Evolutionary conservation across 192 early-diverging fungal species (phyloP).

Genomic region (Linnemannia elongata): DNA sequence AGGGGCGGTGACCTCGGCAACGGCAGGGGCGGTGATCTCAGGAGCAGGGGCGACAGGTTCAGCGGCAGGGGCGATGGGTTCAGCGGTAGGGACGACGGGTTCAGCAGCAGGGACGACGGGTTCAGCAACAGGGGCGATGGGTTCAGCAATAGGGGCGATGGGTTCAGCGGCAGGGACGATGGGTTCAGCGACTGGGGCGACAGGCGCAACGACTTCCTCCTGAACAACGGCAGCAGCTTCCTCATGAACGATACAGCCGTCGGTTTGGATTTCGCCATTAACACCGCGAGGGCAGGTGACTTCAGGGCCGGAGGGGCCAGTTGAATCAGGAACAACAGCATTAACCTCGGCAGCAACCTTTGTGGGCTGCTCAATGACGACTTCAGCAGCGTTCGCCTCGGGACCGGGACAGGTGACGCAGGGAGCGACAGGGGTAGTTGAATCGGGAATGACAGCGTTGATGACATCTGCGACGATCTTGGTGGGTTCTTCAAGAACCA

Average conservation of each 20-base stretch:
- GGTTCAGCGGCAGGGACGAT: not conserved
- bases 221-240: not conserved
- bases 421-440: not conserved
- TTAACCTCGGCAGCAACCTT: not conserved
- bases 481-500: not conserved
- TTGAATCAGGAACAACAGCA: not conserved
- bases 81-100: not conserved
- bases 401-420: not conserved
- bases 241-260: not conserved
- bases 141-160: not conserved
- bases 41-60: not conserved
- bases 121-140: not conserved
- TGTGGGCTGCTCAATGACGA: not conserved
- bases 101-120: not conserved
- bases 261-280: not conserved
- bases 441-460: not conserved
- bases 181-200: not conserved
- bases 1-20: not conserved
- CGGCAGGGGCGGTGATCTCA: no score
- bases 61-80: not conserved
- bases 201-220: not conserved
- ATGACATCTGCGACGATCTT: not conserved
- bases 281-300: slow-evolving; percentile 10
- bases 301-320: not conserved
- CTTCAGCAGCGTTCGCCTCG: not conserved